These are phyloP conservation scores for Paramecium pentaurelia DNA, from an alignment of 73 alveolate species.

Conservation along the genomic window DNA sequence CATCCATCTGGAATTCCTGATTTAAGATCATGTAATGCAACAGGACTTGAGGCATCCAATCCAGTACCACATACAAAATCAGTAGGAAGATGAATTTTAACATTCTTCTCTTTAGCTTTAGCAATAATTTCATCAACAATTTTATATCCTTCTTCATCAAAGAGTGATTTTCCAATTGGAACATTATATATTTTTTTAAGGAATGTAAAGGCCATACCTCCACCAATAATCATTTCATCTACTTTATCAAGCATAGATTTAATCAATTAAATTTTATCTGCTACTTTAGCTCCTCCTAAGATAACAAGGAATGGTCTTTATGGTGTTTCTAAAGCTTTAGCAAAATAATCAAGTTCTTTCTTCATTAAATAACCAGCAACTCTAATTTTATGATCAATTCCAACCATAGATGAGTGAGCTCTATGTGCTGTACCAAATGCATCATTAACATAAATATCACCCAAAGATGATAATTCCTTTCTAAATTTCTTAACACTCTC, in stretches of 20 bases:
- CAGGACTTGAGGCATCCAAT: slow-evolving; percentile 67
- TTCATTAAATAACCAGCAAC: slow-evolving; percentile 96
- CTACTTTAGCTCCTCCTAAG: slow-evolving; percentile 96
- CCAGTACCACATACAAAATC: slow-evolving; percentile 87
- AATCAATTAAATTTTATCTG: slow-evolving; percentile 91
- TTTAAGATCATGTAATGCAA: slow-evolving; percentile 56
- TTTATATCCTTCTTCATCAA: slow-evolving; percentile 92
- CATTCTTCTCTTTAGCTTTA: slow-evolving; percentile 84
- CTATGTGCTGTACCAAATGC: slow-evolving; percentile 97
- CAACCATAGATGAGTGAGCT: slow-evolving; percentile 96
- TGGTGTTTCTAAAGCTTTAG: slow-evolving; percentile 91
- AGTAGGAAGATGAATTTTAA: slow-evolving; percentile 79
- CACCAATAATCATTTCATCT: slow-evolving; percentile 94
- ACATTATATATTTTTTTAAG: slow-evolving; percentile 74
- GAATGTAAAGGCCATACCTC: slow-evolving; percentile 97
- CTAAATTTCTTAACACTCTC: slow-evolving; percentile 78
- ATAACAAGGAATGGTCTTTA: slow-evolving; percentile 90
- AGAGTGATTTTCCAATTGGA: slow-evolving; percentile 88
- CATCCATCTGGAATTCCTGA: slow-evolving; percentile 90
- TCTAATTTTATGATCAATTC: slow-evolving; percentile 76
- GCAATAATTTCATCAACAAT: slow-evolving; percentile 73
- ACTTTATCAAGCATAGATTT: slow-evolving; percentile 78
- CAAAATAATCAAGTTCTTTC: slow-evolving; percentile 92
- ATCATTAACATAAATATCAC: slow-evolving; percentile 71
- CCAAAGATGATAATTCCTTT: slow-evolving; percentile 73